A percentile compares a stretch with the other conserved stretches of the same genome.
phyloP scores from a whole-genome alignment of 768 basidiomycete species.

The Auricularia sp. region DNA sequence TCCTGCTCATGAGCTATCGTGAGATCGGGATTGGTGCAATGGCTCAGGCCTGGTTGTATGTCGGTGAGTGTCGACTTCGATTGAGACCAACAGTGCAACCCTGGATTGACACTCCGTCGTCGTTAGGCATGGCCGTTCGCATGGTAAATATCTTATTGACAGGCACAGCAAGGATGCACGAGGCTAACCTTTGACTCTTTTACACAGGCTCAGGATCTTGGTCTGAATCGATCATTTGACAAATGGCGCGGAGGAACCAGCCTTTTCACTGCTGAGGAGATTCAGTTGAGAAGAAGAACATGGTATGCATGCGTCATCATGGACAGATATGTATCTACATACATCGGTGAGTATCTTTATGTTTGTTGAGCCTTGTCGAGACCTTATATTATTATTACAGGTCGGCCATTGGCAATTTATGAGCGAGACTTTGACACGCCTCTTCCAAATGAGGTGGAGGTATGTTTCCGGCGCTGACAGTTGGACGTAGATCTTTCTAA shows the following conservation, averaged over 20 bases:
- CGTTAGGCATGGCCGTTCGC: conserved; percentile 58
- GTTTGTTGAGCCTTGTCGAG: not conserved
- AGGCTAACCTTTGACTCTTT: not conserved
- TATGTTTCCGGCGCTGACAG: no score
- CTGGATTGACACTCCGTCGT: not conserved
- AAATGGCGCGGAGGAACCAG: conserved; percentile 50
- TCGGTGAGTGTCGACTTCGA: conserved; percentile 28
- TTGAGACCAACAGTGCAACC: not conserved
- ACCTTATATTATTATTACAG: conserved; percentile 20
- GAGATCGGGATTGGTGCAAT: conserved; percentile 85
- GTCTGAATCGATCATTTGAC: conserved; percentile 72
- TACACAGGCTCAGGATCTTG: conserved; percentile 61
- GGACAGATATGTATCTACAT: conserved; percentile 61
- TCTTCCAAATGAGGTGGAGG: conserved; percentile 51
- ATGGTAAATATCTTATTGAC: conserved; percentile 33
- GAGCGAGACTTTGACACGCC: conserved; percentile 63
- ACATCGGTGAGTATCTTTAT: conserved; percentile 43
- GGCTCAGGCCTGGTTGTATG: conserved; percentile 79
- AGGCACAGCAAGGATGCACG: not conserved
- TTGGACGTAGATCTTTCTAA: no score
- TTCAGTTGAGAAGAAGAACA: conserved; percentile 60
- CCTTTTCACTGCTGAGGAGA: conserved; percentile 46
- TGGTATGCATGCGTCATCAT: conserved; percentile 74
- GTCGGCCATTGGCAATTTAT: conserved; percentile 57
- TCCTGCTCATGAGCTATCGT: conserved; percentile 72